Conservation (phyloP, 441 rosid species). For the Populus hybrid region DNA sequence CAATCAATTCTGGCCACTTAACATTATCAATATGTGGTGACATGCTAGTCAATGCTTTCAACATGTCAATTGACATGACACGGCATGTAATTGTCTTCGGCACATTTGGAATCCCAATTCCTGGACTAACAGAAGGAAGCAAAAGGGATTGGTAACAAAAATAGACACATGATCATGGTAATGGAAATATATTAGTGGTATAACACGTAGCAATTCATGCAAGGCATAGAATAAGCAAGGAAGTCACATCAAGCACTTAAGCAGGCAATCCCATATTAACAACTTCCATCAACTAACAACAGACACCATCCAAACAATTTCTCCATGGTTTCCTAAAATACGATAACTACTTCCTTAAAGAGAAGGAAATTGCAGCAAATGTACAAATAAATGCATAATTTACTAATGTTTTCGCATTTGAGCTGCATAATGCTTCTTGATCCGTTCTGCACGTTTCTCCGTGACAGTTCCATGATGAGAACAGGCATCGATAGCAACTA, state of each 20-base stretch:
- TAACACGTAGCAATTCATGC: background rate
- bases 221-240: background rate
- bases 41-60: slow-evolving; percentile 51
- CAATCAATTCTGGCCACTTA: slow-evolving; percentile 27
- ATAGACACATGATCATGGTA: background rate
- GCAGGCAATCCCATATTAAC: slow-evolving; percentile 4
- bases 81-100: slow-evolving; percentile 75
- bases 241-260: slow-evolving; percentile 3
- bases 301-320: background rate
- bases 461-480: slow-evolving; percentile 83
- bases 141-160: slow-evolving; percentile 25
- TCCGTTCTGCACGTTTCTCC: slow-evolving; percentile 77
- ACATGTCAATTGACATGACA: slow-evolving; percentile 58
- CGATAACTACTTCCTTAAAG: background rate
- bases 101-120: slow-evolving; percentile 42
- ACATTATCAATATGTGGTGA: slow-evolving; percentile 29
- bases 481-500: slow-evolving; percentile 84
- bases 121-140: slow-evolving; percentile 56
- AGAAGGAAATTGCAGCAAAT: background rate
- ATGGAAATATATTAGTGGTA: background rate
- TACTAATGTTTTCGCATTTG: slow-evolving; percentile 75
- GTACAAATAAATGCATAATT: slow-evolving; percentile 6
- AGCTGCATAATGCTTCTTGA: slow-evolving; percentile 70
- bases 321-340: slow-evolving; percentile 1
- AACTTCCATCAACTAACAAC: background rate